These are phyloP conservation scores for Davidsoniella australis DNA, from an alignment of 2,329 filamentous ascomycete genomes.

Conservation along the genomic window DNA sequence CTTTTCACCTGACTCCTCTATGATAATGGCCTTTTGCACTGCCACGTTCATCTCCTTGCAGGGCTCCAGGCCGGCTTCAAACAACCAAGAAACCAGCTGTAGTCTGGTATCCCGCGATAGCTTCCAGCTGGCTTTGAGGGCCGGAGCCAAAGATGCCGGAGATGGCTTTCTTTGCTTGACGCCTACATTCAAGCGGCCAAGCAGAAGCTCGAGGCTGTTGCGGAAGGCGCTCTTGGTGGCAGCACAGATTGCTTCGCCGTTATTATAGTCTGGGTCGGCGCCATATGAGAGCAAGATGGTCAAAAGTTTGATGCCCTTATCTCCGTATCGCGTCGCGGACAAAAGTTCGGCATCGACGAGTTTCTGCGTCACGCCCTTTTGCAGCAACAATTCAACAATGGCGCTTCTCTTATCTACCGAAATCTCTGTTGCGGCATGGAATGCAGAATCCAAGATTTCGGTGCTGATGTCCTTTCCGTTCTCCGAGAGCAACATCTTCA, in stretches of 20 bases:
- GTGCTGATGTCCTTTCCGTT: slow-evolving; percentile 22
- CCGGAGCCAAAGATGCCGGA: slow-evolving; percentile 28
- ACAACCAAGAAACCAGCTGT: slow-evolving; percentile 31
- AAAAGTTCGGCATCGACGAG: slow-evolving; percentile 35
- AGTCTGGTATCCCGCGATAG: slow-evolving; percentile 31
- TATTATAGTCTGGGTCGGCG: slow-evolving; percentile 36
- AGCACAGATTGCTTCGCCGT: slow-evolving; percentile 37
- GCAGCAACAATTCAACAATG: slow-evolving; percentile 34
- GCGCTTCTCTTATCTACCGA: slow-evolving; percentile 29
- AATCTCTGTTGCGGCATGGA: slow-evolving; percentile 37
- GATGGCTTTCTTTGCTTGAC: slow-evolving; percentile 29
- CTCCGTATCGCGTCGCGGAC: slow-evolving; percentile 33
- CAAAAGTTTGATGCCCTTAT: slow-evolving; percentile 30
- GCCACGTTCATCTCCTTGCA: slow-evolving; percentile 33
- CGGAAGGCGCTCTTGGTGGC: slow-evolving; percentile 35
- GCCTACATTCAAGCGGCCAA: slow-evolving; percentile 28
- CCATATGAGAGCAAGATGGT: slow-evolving; percentile 33
- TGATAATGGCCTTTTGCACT: slow-evolving; percentile 33
- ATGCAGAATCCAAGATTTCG: slow-evolving; percentile 30
- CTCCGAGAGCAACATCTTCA: slow-evolving; percentile 31
- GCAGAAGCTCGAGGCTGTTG: slow-evolving; percentile 31
- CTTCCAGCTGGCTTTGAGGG: slow-evolving; percentile 37
- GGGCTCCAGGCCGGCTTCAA: slow-evolving; percentile 31
- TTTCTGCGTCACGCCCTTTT: slow-evolving; percentile 28
- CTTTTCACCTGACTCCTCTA: background rate